These are phyloP conservation scores for Ganoderma lucidum DNA, from an alignment of 1,284 basidiomycete species.

Conservation along the genomic window DNA sequence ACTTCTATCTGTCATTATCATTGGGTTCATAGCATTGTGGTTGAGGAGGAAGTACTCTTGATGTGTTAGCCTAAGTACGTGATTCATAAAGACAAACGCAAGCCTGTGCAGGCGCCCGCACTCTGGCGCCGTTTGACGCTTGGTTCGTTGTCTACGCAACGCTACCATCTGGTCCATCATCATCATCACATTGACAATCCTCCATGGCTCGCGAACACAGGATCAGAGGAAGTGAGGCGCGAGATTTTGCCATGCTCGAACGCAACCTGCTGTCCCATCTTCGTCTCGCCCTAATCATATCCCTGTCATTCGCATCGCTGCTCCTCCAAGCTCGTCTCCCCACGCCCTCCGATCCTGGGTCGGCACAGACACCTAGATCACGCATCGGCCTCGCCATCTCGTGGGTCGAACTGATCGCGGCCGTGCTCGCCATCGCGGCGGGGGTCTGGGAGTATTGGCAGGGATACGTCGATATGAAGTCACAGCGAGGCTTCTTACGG, in stretches of 20 bases:
- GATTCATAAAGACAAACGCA: background rate
- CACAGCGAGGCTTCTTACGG: slow-evolving; percentile 64
- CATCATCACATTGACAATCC: background rate
- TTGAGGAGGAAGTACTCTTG: background rate
- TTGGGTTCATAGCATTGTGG: background rate
- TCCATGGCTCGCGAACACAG: slow-evolving; percentile 41
- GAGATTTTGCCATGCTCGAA: slow-evolving; percentile 81
- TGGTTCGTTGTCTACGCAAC: background rate
- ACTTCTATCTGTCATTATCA: slow-evolving; percentile 3
- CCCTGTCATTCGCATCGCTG: slow-evolving; percentile 67
- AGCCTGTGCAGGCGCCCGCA: background rate
- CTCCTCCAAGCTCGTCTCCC: slow-evolving; percentile 68
- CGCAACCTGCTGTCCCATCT: slow-evolving; percentile 74
- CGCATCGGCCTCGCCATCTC: slow-evolving; percentile 40
- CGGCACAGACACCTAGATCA: slow-evolving; percentile 34
- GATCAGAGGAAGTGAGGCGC: slow-evolving; percentile 56
- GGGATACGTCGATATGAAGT: slow-evolving; percentile 61
- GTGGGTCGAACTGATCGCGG: slow-evolving; percentile 46
- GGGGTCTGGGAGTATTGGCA: slow-evolving; percentile 72
- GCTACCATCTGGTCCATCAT: background rate
- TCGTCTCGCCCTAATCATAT: slow-evolving; percentile 69
- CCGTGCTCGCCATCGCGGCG: slow-evolving; percentile 60
- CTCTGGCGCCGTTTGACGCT: background rate
- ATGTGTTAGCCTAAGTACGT: background rate
- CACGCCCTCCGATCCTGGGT: slow-evolving; percentile 38